Base-by-base conservation (phyloP, 768 basidiomycete genomes). In the Dendrothele bispora region DNA sequence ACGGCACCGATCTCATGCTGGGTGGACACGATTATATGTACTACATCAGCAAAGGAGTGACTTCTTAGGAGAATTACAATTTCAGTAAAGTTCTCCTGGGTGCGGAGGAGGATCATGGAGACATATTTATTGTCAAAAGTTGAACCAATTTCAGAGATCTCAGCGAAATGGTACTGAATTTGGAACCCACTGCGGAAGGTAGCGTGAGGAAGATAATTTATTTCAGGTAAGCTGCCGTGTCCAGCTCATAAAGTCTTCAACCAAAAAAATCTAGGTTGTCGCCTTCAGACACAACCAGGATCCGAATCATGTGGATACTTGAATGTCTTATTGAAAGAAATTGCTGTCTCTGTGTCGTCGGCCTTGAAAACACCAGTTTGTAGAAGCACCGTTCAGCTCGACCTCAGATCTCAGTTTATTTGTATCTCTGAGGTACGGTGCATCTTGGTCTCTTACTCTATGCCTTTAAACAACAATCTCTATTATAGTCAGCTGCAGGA, bases 11-110 rank as follows among this genome's bases (percentile, higher is more conserved):
- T 59, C 66, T 94, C 21, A 65, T 95, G 32, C 76, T 95, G 2
- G 93, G 93, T 4, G 93, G 93, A 2, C 93, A 95, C 57, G 93
- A 95, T 60, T 93, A 95, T 53, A 68, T 87, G 3, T 91, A 90
- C 66, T 91, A 79, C 60, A 75, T 80, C 34, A 80, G 84, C 28
- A 80, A 75, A 54, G 90, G 87, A 8, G 77, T 82, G 14, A 74
- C 70, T 32, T 61, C 69, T 4, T 91, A 88, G 88, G 79, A 86
- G 22, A 77, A 73, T 44, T 85, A 82, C 50, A 79, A 91, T 52
- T 59, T 73, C 17, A 66, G 62, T 3, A 55, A 73, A 36, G 61
- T 70, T 3, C 74, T 78, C 24, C 74, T 86, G 14, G 91, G 88
- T 24, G 81, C 82, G 5, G 87, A 91, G 56, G 71, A 68, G n/a